A percentile compares a stretch with the other conserved stretches of the same genome.
Evolutionary conservation across 495 filamentous ascomycete species (phyloP).

Genomic region (Astrothelium subdiscretum): DNA sequence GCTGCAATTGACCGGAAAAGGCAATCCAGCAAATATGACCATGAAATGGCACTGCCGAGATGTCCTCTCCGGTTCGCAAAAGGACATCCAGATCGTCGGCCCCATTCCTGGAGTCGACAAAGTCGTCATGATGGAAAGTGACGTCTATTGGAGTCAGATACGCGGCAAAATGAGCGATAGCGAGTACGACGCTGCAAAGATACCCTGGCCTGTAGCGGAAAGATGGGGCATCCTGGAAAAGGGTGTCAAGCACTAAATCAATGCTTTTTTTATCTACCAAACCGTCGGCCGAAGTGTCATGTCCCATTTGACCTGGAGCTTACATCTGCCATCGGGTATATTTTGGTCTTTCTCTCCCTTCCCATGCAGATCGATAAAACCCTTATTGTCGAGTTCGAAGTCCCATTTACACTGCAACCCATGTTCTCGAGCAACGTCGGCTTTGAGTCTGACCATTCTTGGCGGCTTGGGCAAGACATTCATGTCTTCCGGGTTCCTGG

Average conservation of each 20-base stretch:
- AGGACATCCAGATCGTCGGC: slow-evolving; percentile 37
- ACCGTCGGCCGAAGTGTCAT: background rate
- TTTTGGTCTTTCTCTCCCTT: background rate
- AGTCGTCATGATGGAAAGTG: slow-evolving; percentile 34
- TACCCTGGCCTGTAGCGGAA: background rate
- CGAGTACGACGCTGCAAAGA: background rate
- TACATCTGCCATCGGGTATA: background rate
- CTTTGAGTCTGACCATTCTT: background rate
- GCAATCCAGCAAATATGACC: slow-evolving; percentile 43
- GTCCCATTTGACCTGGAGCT: background rate
- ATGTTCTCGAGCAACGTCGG: background rate
- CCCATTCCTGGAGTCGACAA: slow-evolving; percentile 35
- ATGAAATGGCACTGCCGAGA: slow-evolving; percentile 39
- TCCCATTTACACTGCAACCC: background rate
- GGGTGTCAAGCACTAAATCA: background rate
- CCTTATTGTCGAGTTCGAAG: background rate
- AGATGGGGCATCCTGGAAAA: background rate
- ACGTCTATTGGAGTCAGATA: slow-evolving; percentile 32
- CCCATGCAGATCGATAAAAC: too few relatives aligned
- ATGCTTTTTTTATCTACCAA: background rate
- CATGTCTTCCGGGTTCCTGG: background rate
- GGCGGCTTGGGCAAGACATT: background rate
- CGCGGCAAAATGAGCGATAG: background rate
- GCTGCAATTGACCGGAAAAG: slow-evolving; percentile 32
- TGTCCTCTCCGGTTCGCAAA: slow-evolving; percentile 35